These are phyloP conservation scores for Cystobasidiaceae sp. DNA, from an alignment of 1,284 basidiomycete genomes.

Conservation along the genomic window DNA sequence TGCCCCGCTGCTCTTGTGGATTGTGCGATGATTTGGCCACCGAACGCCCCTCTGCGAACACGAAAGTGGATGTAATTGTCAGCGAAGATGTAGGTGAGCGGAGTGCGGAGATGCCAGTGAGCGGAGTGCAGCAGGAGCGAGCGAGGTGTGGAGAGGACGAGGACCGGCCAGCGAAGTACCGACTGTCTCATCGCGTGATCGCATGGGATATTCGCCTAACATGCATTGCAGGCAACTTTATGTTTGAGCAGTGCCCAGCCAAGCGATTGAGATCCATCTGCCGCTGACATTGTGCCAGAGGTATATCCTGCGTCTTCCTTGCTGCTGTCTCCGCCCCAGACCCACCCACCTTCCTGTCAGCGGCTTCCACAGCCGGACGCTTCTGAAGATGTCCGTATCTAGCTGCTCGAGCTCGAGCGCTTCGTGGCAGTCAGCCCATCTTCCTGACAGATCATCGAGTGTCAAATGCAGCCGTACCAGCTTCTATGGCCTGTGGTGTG, in stretches of 20 bases:
- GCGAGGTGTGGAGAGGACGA: too few species aligned
- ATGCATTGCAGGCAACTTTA: too few species aligned
- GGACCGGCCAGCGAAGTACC: too few species aligned
- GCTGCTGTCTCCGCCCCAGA: too few species aligned
- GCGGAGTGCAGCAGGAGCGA: too few species aligned
- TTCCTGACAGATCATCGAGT: neutral
- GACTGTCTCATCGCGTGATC: too few species aligned
- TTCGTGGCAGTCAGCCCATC: neutral
- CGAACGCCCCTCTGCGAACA: constrained; percentile 62
- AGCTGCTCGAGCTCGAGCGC: constrained; percentile 33
- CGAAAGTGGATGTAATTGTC: constrained; percentile 11
- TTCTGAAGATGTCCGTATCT: constrained; percentile 32
- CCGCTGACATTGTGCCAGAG: too few species aligned
- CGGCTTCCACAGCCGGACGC: constrained; percentile 32
- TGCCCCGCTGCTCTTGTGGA: constrained; percentile 72
- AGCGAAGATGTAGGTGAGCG: neutral
- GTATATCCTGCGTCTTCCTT: neutral
- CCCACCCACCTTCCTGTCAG: constrained; percentile 20
- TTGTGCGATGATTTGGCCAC: constrained; percentile 80
- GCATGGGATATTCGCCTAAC: too few species aligned
- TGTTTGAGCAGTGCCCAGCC: too few species aligned
- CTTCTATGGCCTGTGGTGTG: neutral
- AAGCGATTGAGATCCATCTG: too few species aligned
- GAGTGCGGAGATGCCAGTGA: too few species aligned
- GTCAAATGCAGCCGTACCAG: neutral